These are phyloP conservation scores for Tagetes erecta DNA, from an alignment of 129 eudicot species.

Conservation along the genomic window DNA sequence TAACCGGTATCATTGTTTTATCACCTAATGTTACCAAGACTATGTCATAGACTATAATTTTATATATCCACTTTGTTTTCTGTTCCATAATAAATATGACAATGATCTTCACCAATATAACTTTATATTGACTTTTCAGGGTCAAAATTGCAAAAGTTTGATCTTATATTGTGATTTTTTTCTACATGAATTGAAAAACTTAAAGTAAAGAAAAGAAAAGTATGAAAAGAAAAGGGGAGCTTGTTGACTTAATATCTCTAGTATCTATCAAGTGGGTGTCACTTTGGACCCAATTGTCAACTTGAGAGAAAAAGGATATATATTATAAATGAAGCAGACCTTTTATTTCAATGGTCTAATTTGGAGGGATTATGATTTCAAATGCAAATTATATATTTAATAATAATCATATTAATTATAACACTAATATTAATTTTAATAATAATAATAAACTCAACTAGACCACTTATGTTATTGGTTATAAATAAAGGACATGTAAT, in stretches of 20 bases:
- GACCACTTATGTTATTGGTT: not conserved
- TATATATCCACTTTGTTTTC: not conserved
- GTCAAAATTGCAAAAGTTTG: not conserved
- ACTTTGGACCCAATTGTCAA: slow-evolving; percentile 40
- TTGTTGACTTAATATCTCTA: slow-evolving; percentile 10
- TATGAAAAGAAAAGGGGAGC: slow-evolving; percentile 8
- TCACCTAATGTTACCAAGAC: not conserved
- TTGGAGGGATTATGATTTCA: slow-evolving; percentile 27
- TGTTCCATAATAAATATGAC: not conserved
- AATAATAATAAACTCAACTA: not conserved
- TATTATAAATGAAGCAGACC: not conserved
- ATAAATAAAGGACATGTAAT: not conserved
- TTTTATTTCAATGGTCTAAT: slow-evolving; percentile 27
- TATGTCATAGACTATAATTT: not conserved
- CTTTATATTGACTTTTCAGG: slow-evolving; percentile 1
- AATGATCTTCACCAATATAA: not conserved
- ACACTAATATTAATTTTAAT: not conserved
- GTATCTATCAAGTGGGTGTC: slow-evolving; percentile 32
- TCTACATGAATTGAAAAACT: slow-evolving; percentile 8
- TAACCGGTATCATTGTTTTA: not conserved
- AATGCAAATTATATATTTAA: not conserved
- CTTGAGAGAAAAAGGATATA: slow-evolving; percentile 25
- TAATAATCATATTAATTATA: no score
- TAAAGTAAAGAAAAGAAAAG: slow-evolving; percentile 7
- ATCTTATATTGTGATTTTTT: not conserved